phyloP scores from a whole-genome alignment of 306 rosid species.

The Cotoneaster glaucophyllus region DNA sequence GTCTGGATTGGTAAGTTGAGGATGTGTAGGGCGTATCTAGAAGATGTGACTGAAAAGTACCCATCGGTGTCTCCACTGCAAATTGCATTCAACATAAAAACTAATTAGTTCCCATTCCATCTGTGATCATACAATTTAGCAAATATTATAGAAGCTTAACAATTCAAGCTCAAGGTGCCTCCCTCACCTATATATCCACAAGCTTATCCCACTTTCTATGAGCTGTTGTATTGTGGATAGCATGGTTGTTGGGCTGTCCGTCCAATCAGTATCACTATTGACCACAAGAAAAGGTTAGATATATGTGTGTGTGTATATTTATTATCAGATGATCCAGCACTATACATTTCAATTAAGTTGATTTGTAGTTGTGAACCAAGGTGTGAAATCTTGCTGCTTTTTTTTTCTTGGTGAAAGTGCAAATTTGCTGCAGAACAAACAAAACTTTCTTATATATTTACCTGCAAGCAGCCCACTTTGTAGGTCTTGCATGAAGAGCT shows the following conservation, averaged over 20 bases:
- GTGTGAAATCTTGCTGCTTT: too few species aligned
- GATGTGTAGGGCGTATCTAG: constrained; percentile 40
- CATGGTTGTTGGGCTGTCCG: constrained; percentile 14
- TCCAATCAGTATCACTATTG: constrained; percentile 22
- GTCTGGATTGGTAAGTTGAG: constrained; percentile 25
- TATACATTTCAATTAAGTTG: too few species aligned
- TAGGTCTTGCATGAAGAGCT: constrained; percentile 44
- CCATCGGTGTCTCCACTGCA: constrained; percentile 58
- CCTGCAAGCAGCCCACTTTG: constrained; percentile 46
- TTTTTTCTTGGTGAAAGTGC: too few species aligned
- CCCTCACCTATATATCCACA: constrained; percentile 21
- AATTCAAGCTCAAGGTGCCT: neutral
- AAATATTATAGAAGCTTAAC: too few species aligned
- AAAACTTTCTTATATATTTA: neutral
- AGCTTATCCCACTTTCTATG: constrained; percentile 14
- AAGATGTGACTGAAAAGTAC: constrained; percentile 44
- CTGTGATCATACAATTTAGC: too few species aligned
- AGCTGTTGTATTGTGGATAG: constrained; percentile 16
- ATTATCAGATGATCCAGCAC: too few species aligned
- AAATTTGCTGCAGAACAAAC: too few species aligned
- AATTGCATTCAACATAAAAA: neutral
- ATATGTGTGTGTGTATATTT: too few species aligned
- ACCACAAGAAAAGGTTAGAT: neutral
- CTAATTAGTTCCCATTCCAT: neutral
- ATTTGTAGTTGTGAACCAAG: too few species aligned